Evolutionary conservation across 2,329 filamentous ascomycete species (phyloP).

Genomic region (Fusarium clavum): DNA sequence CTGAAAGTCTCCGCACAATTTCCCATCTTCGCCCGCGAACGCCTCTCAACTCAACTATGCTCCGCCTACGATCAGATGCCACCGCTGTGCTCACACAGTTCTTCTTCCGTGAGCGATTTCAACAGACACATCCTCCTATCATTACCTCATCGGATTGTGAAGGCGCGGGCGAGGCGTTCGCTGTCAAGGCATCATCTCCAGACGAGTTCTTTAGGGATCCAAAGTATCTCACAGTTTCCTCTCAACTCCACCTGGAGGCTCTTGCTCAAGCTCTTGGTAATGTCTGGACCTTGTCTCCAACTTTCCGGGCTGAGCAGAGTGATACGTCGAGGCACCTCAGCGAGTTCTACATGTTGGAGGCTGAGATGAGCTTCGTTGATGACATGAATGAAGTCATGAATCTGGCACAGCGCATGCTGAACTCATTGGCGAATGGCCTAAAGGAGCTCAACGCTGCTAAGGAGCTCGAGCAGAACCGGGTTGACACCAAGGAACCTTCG

Average conservation of each 20-base stretch:
- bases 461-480: slow-evolving; percentile 57
- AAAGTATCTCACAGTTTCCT: slow-evolving; percentile 97
- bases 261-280: slow-evolving; percentile 87
- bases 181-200: slow-evolving; percentile 64
- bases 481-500: slow-evolving; percentile 54
- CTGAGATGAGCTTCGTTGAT: slow-evolving; percentile 83
- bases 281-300: slow-evolving; percentile 94
- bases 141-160: slow-evolving; percentile 98
- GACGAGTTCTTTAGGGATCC: slow-evolving; percentile 79
- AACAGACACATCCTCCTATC: slow-evolving; percentile 91
- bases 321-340: slow-evolving; percentile 94
- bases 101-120: slow-evolving; percentile 77
- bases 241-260: slow-evolving; percentile 93
- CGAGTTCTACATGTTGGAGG: slow-evolving; percentile 99
- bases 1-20: slow-evolving; percentile 87
- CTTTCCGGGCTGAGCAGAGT: slow-evolving; percentile 92
- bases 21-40: slow-evolving; percentile 88
- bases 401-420: slow-evolving; percentile 82
- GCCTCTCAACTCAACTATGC: slow-evolving; percentile 81
- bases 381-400: slow-evolving; percentile 78
- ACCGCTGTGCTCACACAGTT: slow-evolving; percentile 79
- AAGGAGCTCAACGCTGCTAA: slow-evolving; percentile 55
- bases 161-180: slow-evolving; percentile 94
- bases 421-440: slow-evolving; percentile 59
- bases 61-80: slow-evolving; percentile 85